Conservation (phyloP, 2,329 filamentous ascomycete species). For the Biscogniauxia mediterranea region DNA sequence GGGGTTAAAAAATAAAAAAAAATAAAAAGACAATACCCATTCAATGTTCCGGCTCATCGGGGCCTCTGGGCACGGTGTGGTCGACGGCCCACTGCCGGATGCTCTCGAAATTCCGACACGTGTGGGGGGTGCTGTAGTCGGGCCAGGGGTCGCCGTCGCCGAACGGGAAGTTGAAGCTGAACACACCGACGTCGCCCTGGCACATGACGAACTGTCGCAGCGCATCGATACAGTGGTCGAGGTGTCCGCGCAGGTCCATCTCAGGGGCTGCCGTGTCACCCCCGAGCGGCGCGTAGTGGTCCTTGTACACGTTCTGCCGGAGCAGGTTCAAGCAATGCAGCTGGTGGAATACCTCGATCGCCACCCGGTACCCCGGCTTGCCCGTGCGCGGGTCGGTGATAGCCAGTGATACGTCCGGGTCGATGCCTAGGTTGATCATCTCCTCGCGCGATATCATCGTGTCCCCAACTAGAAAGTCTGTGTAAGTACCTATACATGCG, state of each 20-base stretch:
- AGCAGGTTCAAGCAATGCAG: conserved; percentile 50
- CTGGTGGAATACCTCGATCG: conserved; percentile 57
- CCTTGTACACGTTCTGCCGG: conserved; percentile 47
- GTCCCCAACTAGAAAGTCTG: conserved; percentile 50
- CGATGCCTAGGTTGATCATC: conserved; percentile 50
- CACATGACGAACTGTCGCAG: conserved; percentile 54
- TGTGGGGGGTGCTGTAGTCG: conserved; percentile 52
- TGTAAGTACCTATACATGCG: not conserved
- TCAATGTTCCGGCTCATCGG: conserved; percentile 33
- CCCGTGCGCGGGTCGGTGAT: conserved; percentile 56
- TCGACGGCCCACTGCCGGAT: conserved; percentile 52
- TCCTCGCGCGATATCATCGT: conserved; percentile 57
- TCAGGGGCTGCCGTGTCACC: conserved; percentile 47
- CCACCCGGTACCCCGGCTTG: conserved; percentile 57
- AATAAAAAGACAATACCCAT: not conserved
- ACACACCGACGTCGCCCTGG: conserved; percentile 53
- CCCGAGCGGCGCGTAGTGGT: conserved; percentile 45
- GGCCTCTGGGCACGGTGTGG: conserved; percentile 41
- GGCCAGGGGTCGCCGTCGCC: conserved; percentile 50
- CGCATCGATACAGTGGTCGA: conserved; percentile 55
- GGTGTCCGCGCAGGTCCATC: conserved; percentile 43
- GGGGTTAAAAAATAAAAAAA: too few relatives aligned
- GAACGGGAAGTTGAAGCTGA: conserved; percentile 51
- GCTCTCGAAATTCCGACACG: conserved; percentile 53
- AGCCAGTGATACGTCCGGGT: conserved; percentile 51